phyloP scores from a whole-genome alignment of 2,329 filamentous ascomycete species.

The Aureobasidium pullulans region DNA sequence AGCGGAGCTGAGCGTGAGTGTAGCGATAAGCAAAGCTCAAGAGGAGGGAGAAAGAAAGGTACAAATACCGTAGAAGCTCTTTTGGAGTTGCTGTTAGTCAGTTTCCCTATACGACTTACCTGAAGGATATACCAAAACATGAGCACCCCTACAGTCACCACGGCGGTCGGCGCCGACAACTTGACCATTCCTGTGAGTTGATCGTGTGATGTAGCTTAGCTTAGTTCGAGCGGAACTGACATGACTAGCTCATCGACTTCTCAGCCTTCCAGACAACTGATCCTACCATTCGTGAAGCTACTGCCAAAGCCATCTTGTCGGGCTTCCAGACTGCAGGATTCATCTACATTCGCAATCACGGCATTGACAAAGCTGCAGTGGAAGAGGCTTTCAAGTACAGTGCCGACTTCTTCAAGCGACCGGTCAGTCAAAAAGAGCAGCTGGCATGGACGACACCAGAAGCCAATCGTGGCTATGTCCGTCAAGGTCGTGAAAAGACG shows the following conservation, averaged over 20 bases:
- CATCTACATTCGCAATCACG: conserved; percentile 77
- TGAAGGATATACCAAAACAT: background rate
- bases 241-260: conserved; percentile 60
- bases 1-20: background rate
- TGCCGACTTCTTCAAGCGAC: conserved; percentile 61
- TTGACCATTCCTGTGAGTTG: conserved; percentile 17
- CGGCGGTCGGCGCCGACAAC: conserved; percentile 25
- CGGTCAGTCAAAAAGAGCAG: conserved; percentile 54
- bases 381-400: conserved; percentile 37
- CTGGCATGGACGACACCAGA: conserved; percentile 56
- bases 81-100: background rate
- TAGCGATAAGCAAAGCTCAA: background rate
- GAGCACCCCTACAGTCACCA: conserved; percentile 19
- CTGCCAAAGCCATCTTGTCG: conserved; percentile 62
- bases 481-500: conserved; percentile 60
- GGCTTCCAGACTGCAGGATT: conserved; percentile 83
- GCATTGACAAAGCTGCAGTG: conserved; percentile 49
- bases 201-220: background rate
- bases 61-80: background rate
- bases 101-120: background rate
- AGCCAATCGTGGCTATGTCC: conserved; percentile 43
- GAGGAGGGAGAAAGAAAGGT: background rate
- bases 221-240: background rate
- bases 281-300: conserved; percentile 47
- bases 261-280: conserved; percentile 60